Percentiles rank a stretch among this genome's conserved stretches.
phyloP scores from a whole-genome alignment of 345 rosid genomes.

The Salix caprea region DNA sequence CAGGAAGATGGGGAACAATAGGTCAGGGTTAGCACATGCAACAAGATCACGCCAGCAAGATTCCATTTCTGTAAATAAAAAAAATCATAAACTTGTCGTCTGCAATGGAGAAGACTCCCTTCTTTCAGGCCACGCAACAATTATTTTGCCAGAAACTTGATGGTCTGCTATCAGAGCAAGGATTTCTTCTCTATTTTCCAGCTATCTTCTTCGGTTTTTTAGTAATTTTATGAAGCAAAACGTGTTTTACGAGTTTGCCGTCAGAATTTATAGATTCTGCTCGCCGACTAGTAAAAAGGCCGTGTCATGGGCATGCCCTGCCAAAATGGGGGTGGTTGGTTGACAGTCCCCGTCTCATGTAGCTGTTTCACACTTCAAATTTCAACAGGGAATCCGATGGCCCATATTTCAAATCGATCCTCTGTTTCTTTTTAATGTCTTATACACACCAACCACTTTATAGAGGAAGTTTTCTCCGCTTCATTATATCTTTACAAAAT shows the following conservation, averaged over 20 bases:
- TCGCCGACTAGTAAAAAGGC: too few species aligned
- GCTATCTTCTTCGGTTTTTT: too few species aligned
- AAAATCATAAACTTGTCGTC: too few species aligned
- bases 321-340: not conserved
- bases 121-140: not conserved
- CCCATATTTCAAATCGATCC: not conserved
- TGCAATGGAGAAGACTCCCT: too few species aligned
- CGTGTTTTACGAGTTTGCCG: not conserved
- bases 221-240: not conserved
- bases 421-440: not conserved
- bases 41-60: not conserved
- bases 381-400: not conserved
- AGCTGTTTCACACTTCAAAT: not conserved
- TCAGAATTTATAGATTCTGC: not conserved
- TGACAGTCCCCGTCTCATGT: not conserved
- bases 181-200: not conserved
- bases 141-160: too few species aligned
- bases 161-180: not conserved
- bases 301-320: not conserved
- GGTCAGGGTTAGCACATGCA: not conserved
- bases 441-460: too few species aligned
- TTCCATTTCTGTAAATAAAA: too few species aligned
- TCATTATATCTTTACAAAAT: too few species aligned
- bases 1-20: not conserved
- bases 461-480: too few species aligned